Base-by-base conservation (phyloP, 495 filamentous ascomycete genomes). In the Tuber melanosporum region DNA sequence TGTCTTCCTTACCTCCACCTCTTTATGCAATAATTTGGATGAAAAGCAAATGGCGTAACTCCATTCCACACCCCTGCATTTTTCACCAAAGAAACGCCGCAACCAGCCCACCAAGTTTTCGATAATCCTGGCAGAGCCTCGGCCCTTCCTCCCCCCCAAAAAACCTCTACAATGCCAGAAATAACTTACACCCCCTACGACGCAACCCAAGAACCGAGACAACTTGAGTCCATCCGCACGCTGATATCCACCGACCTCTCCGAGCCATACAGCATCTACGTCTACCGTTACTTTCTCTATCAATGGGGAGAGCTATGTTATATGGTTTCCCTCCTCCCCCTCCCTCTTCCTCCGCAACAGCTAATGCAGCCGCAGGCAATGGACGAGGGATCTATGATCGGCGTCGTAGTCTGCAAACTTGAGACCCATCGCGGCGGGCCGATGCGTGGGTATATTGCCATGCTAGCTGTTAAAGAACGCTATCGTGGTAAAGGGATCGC, bases 191-290 rank as follows among this genome's bases (percentile, higher is more conserved):
- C 94, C 77, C 93, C 92, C 83, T 99, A 98, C 84, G 88, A 94
- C 73, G 88, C 89, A 81, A 84, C 86, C 12, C 91, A 93, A 78
- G 96, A 98, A 83, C 89, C 90, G 47, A 85, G 89, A 71, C 97
- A 95, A 80, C 90, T 98, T 70, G 89, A 93, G 70, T 89, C 92
- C 39, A 98, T 99, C 85, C 90, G 96, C 73, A 90, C 93, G 74
- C 85, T 99, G 82, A 99, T 99, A 83, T 97, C 94, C 43, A 95
- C 95, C 77, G 96, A 98, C 83, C 90, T 99, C 43, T 98, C 95
- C 76, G 96, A 99, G 83, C 96, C 96, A 2, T 99, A 99, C 85
- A 98, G 95, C 86, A 98, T 99, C 83, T 99, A 98, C 85, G 96
- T 99, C 72, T 99, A 98, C 86, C 90, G 96, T 43, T 99, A 98